A percentile compares a stretch with the other conserved stretches of the same genome.
Conservation (phyloP, 2,329 filamentous ascomycete genomes). For the Neurospora sp. region DNA sequence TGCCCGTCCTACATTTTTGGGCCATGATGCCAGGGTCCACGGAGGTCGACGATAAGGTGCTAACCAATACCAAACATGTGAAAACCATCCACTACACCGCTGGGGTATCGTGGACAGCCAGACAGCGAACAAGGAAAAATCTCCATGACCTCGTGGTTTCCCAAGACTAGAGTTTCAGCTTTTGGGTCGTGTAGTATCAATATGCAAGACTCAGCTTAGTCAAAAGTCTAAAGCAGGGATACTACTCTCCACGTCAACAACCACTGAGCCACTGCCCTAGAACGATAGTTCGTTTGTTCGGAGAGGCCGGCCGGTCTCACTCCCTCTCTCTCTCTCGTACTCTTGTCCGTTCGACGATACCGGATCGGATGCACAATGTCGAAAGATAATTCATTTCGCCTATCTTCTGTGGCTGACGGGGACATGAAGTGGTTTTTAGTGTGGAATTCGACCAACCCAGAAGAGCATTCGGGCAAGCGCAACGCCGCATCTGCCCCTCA, state of each 20-base stretch:
- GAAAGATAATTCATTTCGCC: not conserved
- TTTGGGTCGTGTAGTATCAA: not conserved
- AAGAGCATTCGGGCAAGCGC: not conserved
- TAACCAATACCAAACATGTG: not conserved
- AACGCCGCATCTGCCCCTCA: not conserved
- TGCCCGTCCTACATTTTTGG: not conserved
- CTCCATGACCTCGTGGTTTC: not conserved
- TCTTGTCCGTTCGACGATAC: not conserved
- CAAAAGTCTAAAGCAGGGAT: not conserved
- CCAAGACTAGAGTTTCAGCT: not conserved
- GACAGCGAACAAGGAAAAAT: not conserved
- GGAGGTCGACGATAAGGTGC: not conserved
- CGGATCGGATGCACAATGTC: not conserved
- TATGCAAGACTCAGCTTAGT: not conserved
- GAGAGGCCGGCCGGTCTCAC: not conserved
- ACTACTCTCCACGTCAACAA: not conserved
- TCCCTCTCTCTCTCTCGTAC: not conserved
- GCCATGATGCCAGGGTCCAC: not conserved
- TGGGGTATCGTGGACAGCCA: not conserved
- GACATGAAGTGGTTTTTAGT: not conserved
- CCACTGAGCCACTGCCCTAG: not conserved
- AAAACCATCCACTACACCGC: not conserved
- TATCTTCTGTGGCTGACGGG: not conserved
- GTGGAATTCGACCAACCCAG: not conserved
- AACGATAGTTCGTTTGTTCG: not conserved